These are phyloP conservation scores for Schizopora paradoxa DNA, from an alignment of 1,284 basidiomycete species.

Conservation along the genomic window DNA sequence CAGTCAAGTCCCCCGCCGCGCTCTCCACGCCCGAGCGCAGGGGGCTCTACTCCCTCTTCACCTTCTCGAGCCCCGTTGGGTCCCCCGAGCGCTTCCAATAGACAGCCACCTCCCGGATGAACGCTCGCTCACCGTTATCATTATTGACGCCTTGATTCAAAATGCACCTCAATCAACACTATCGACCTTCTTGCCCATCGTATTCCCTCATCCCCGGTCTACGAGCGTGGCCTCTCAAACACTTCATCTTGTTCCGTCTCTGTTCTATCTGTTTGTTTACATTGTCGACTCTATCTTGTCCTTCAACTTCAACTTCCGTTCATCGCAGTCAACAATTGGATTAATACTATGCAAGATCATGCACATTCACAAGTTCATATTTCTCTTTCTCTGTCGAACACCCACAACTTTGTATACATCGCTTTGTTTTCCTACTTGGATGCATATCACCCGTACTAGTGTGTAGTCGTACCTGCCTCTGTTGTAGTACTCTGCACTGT, in stretches of 20 bases:
- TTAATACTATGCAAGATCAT: too few species aligned
- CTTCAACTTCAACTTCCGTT: background rate
- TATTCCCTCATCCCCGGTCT: background rate
- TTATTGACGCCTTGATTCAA: background rate
- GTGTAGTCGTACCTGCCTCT: too few species aligned
- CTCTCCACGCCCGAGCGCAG: constrained; percentile 70
- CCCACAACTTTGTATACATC: too few species aligned
- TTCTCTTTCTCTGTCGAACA: too few species aligned
- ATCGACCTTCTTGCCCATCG: background rate
- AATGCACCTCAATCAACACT: background rate
- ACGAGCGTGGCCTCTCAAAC: too few species aligned
- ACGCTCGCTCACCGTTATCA: background rate
- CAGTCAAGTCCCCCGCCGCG: constrained; percentile 25
- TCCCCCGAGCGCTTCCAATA: constrained; percentile 10
- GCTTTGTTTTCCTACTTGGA: too few species aligned
- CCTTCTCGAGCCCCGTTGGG: constrained; percentile 42
- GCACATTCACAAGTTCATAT: too few species aligned
- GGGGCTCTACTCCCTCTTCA: constrained; percentile 66
- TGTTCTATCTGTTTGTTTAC: background rate
- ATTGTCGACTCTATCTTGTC: background rate
- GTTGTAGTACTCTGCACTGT: too few species aligned
- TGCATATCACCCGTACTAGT: too few species aligned
- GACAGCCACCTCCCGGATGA: background rate
- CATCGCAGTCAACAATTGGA: too few species aligned
- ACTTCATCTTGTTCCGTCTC: background rate